A percentile compares a stretch with the other conserved stretches of the same genome.
Evolutionary conservation across 768 basidiomycete species (phyloP).

Genomic region (Trametopsis cervina): DNA sequence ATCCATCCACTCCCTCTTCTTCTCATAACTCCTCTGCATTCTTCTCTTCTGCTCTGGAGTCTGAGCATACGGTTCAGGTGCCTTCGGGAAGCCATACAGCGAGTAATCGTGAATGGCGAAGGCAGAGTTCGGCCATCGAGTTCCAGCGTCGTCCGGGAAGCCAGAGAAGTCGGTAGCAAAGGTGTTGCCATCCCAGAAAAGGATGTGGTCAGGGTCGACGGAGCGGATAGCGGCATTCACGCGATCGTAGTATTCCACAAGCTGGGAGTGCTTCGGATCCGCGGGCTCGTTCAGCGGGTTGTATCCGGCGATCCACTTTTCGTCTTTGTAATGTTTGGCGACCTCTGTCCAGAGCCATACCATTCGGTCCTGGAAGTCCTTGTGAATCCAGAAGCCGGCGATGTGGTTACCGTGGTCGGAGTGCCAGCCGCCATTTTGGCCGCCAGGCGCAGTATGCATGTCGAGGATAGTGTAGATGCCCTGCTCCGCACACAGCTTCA

Average conservation of each 20-base stretch:
- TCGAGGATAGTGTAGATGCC: constrained; percentile 80
- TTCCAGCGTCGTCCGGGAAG: constrained; percentile 51
- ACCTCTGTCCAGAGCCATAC: constrained; percentile 74
- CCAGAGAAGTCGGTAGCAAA: constrained; percentile 74
- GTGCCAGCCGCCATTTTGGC: constrained; percentile 79
- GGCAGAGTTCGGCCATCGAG: constrained; percentile 62
- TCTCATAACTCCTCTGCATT: constrained; percentile 53
- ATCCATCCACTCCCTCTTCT: constrained; percentile 77
- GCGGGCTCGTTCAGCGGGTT: constrained; percentile 84
- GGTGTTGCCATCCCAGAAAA: constrained; percentile 83
- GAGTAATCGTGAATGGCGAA: constrained; percentile 80
- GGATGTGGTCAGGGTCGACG: constrained; percentile 60
- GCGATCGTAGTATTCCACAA: constrained; percentile 62
- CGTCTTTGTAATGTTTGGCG: constrained; percentile 65
- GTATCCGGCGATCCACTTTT: constrained; percentile 82
- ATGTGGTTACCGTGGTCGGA: constrained; percentile 64
- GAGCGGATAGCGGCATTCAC: constrained; percentile 65
- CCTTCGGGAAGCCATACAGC: constrained; percentile 62
- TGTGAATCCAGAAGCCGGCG: constrained; percentile 74
- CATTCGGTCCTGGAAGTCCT: constrained; percentile 74
- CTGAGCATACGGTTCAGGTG: constrained; percentile 47
- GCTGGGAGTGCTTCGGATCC: constrained; percentile 56
- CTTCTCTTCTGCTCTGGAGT: constrained; percentile 45
- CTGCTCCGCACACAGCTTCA: constrained; percentile 65
- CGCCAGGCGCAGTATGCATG: constrained; percentile 67